Evolutionary conservation across 2,329 filamentous ascomycete species (phyloP).

Genomic region (Penicillium expansum): DNA sequence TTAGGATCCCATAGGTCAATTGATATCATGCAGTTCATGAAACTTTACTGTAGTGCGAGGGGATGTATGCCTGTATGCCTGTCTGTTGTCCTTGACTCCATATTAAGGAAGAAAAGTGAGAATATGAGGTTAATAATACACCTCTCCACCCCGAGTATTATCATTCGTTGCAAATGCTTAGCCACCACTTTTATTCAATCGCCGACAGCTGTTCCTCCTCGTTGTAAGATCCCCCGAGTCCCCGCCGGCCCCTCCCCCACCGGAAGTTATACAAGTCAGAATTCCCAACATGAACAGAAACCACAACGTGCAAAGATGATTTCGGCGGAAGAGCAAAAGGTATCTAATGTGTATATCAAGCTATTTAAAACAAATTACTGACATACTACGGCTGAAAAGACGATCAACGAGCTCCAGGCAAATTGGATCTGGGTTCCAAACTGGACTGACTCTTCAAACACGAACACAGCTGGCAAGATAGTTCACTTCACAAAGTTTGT

Average conservation of each 20-base stretch:
- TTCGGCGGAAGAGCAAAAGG: not conserved
- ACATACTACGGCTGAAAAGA: not conserved
- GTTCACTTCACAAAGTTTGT: conserved; percentile 9
- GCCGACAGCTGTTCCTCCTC: not conserved
- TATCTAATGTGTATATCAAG: not conserved
- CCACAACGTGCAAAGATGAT: not conserved
- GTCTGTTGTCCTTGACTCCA: not conserved
- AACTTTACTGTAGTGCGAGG: not conserved
- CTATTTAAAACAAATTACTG: not conserved
- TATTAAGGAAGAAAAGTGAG: not conserved
- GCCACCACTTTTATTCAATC: not conserved
- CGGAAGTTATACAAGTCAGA: not conserved
- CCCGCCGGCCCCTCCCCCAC: not conserved
- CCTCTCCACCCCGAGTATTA: too few species aligned
- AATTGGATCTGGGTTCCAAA: conserved; percentile 1
- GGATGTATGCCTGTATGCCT: not conserved
- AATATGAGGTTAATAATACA: too few species aligned
- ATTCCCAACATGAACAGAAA: not conserved
- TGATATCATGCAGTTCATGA: not conserved
- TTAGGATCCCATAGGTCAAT: not conserved
- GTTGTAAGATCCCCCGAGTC: not conserved
- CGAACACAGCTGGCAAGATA: conserved; percentile 3
- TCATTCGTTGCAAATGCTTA: not conserved
- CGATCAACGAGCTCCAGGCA: not conserved
- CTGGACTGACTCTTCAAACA: not conserved